Evolutionary conservation across 257 asterid species (phyloP), one percentile per base, ranked within the genome.

Genomic region (Verbascum thapsus): DNA sequence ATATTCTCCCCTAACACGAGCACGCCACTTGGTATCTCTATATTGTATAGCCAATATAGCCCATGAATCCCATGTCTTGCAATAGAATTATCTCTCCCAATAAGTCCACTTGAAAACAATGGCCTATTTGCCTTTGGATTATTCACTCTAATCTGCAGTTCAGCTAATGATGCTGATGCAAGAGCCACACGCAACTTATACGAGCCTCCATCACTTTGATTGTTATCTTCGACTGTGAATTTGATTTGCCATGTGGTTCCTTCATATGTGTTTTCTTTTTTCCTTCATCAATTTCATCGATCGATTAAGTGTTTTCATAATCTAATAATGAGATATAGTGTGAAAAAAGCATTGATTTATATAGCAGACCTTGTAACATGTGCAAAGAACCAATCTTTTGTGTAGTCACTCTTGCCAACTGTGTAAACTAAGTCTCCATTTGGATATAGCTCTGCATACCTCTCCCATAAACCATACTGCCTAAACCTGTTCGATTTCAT

Each of bases 381-480:
- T 40, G 96, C 95, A 58, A 74, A 89, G 67, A 86, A 69, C 95
- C 95, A 89, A 74, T 89, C 95, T 68, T 72, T 86, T 19, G 20
- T 45, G 69, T 84, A 84, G 75, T 86, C 88, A 39, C 88, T 79
- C 40, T 53, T 62, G 8, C 96, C 96, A 62, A 89, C 74, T 3
- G 85, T 83, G 76, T 74, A 89, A 6, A 82, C 88, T 61, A 89
- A 74, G 78, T 89, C 96, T 34, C 76, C 77, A 16, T 49, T 74
- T 0, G 87, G 86, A 64, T 89, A 86, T 51, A 89, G 39, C 34
- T 89, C 91, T 41, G 94, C 67, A 78, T 88, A 88, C 73, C 85
- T 84, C 47, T 89, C 96, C 95, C 96, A 89, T 8, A 89, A 70
- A 61, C 96, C 96, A 65, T 89, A 86, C 74, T 89, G 96, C 65